Percentiles rank a stretch among this genome's conserved stretches.
These are phyloP conservation scores for Aspergillus biplanus DNA, from an alignment of 495 filamentous ascomycete genomes.

Conservation along the genomic window DNA sequence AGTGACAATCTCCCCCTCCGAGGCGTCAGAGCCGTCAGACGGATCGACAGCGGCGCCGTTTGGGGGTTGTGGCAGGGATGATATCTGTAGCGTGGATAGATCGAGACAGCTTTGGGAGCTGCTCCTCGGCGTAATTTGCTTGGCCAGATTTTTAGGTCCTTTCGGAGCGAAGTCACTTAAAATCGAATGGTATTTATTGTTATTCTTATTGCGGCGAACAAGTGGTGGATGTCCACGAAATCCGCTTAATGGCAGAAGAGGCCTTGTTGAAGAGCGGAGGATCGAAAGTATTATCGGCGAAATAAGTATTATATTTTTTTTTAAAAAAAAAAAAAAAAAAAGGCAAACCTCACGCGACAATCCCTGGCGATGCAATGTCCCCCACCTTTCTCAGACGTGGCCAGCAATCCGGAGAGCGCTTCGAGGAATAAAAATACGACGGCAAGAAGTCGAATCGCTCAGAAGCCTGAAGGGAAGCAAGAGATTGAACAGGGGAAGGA, in stretches of 20 bases:
- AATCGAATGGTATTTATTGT: conserved; percentile 8
- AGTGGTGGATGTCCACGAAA: conserved; percentile 11
- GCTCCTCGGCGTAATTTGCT: conserved; percentile 48
- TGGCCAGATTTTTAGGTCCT: conserved; percentile 50
- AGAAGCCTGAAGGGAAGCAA: conserved; percentile 10
- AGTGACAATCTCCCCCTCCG: conserved; percentile 36
- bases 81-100: conserved; percentile 52
- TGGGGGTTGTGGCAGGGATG: conserved; percentile 34
- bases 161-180: conserved; percentile 27
- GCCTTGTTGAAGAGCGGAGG: neutral
- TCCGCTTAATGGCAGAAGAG: neutral
- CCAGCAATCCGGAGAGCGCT: conserved; percentile 19
- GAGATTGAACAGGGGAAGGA: conserved; percentile 1
- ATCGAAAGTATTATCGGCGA: neutral
- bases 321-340: neutral
- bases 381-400: conserved; percentile 15
- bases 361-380: conserved; percentile 4
- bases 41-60: conserved; percentile 29
- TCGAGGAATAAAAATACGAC: conserved; percentile 23
- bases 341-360: conserved; percentile 11
- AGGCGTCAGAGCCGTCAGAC: conserved; percentile 32
- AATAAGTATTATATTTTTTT: conserved; percentile 1
- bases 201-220: conserved; percentile 12
- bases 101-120: conserved; percentile 57
- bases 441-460: conserved; percentile 8